Base-by-base conservation (phyloP, 148 eudicot genomes). In the Hydrangea macrophylla region DNA sequence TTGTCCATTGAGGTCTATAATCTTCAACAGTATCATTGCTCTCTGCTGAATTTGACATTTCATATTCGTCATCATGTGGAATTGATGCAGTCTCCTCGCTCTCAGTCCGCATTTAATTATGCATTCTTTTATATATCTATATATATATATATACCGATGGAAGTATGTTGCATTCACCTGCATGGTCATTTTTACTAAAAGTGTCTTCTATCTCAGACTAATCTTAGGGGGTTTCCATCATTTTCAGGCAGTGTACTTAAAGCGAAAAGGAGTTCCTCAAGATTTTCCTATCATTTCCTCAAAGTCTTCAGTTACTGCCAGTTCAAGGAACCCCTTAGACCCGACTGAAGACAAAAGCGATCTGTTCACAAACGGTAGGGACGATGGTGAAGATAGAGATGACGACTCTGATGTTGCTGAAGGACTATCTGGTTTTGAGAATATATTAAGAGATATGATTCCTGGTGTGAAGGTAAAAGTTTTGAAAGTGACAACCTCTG, bases 391-490 rank as follows among this genome's bases (percentile, higher is more conserved):
- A 55, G 95, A 88, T 74, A 70, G 70, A 62, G 96, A 90, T 51
- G 81, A 76, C 76, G 96, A 90, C 70, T 79, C 82, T 42, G 85
- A 84, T 65, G 25, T 67, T 24, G 65, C 84, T 68, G 90, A 84
- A 67, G 85, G 69, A 48, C 31, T 84, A 31, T 68, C 82, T 35
- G 85, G 86, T 62, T 94, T 89, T 68, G 87, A 82, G 64, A 84
- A 81, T 79, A 62, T 81, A 31, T 80, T 91, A 76, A 85, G 79
- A 53, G 93, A 89, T 87, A 80, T 89, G 86, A 83, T 89, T 67
- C 92, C 99, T 83, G 96, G 95, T 80, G 85, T 82, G 53, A 80
- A 82, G 74, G 90, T 94, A 42, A 87, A 87, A 82, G 91, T 90
- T 58, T 70, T 90, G 82, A 88, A 88, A 75, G 89, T 90, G 70